These are phyloP conservation scores for Cyclotella kingstonii DNA, from an alignment of 108 stramenopile species.

Conservation along the genomic window DNA sequence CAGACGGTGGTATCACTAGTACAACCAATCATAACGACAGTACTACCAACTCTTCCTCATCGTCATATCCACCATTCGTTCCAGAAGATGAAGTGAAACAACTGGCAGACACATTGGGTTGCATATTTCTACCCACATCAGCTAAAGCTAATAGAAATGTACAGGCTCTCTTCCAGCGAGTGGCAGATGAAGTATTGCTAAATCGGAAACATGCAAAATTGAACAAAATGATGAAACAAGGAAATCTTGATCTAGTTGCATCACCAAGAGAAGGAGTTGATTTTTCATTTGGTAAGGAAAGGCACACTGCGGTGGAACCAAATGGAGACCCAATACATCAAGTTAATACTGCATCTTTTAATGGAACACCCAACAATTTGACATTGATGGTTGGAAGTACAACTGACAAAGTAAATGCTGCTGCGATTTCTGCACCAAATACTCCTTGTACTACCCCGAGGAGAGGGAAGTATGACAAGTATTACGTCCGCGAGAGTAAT, in stretches of 20 bases:
- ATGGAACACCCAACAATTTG: not conserved
- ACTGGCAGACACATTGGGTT: conserved; percentile 58
- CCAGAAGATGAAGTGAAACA: conserved; percentile 52
- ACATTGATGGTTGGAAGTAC: not conserved
- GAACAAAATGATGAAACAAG: too few relatives aligned
- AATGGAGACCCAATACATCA: too few relatives aligned
- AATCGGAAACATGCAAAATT: conserved; percentile 6
- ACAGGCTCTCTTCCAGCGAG: conserved; percentile 54
- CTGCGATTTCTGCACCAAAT: too few relatives aligned
- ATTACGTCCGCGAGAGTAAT: not conserved
- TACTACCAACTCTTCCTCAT: too few relatives aligned
- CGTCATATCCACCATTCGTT: conserved; percentile 19
- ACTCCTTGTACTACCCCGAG: conserved; percentile 5
- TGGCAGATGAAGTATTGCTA: conserved; percentile 62
- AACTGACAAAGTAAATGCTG: not conserved
- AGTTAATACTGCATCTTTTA: too few relatives aligned
- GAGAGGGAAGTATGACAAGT: conserved; percentile 17
- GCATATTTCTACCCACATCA: conserved; percentile 67
- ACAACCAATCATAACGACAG: too few relatives aligned
- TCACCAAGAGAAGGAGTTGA: too few relatives aligned
- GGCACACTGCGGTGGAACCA: too few relatives aligned
- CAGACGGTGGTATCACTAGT: too few relatives aligned
- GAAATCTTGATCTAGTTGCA: too few relatives aligned
- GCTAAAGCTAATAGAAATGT: conserved; percentile 67
- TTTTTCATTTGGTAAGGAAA: too few relatives aligned